A percentile compares a stretch with the other conserved stretches of the same genome.
phyloP scores from a whole-genome alignment of 129 eudicot genomes.

The Sambucus nigra region DNA sequence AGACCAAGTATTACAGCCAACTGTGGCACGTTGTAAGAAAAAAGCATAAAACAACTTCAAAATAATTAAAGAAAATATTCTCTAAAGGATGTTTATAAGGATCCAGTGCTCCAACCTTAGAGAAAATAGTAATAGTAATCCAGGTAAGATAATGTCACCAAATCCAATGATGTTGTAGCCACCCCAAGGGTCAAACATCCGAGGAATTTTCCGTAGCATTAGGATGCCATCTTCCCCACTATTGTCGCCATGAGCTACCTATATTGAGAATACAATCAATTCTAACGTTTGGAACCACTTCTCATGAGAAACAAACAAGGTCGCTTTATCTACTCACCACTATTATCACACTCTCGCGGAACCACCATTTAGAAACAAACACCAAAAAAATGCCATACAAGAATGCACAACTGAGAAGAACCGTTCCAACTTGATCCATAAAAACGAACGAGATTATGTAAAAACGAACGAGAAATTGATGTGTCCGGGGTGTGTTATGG shows the following conservation, averaged over 20 bases:
- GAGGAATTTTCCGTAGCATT: constrained; percentile 90
- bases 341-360: constrained; percentile 94
- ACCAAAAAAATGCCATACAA: constrained; percentile 98
- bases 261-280: constrained; percentile 6
- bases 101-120: too few relatives aligned
- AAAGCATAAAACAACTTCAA: not conserved
- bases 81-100: not conserved
- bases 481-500: too few relatives aligned
- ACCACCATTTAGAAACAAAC: constrained; percentile 80
- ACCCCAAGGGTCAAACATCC: constrained; percentile 99
- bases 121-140: constrained; percentile 78
- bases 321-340: constrained; percentile 46
- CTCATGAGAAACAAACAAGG: not conserved
- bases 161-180: constrained; percentile 98
- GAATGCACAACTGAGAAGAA: constrained; percentile 92
- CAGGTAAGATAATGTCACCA: constrained; percentile 95
- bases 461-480: not conserved
- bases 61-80: not conserved
- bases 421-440: constrained; percentile 87
- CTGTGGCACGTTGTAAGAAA: not conserved
- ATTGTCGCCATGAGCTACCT: constrained; percentile 98
- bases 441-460: not conserved
- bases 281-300: not conserved
- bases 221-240: constrained; percentile 99
- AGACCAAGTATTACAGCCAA: not conserved